A percentile compares a stretch with the other conserved stretches of the same genome.
phyloP scores from a whole-genome alignment of 805 yeast genomes.

The Nematodospora valgi region DNA sequence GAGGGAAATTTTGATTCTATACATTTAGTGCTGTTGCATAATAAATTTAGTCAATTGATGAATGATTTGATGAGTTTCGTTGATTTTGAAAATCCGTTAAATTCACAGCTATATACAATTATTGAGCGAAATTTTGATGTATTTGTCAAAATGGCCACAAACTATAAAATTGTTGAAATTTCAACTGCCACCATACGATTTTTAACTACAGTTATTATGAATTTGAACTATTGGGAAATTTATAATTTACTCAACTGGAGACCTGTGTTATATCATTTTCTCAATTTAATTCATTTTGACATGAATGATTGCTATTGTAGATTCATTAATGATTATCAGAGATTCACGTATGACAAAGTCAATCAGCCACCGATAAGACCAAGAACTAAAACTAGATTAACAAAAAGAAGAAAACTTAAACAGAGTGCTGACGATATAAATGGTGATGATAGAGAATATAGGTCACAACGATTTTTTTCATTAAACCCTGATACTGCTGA shows the following conservation, averaged over 20 bases:
- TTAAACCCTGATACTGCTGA: conserved; percentile 17
- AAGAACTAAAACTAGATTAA: background rate
- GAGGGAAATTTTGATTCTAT: conserved; percentile 14
- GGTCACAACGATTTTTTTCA: conserved; percentile 9
- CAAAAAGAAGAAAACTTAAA: conserved; percentile 2
- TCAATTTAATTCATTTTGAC: conserved; percentile 36
- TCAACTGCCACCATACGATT: conserved; percentile 35
- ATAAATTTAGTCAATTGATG: conserved; percentile 22
- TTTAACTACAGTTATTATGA: conserved; percentile 34
- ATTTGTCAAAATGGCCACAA: conserved; percentile 33
- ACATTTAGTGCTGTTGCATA: conserved; percentile 14
- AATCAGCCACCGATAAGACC: conserved; percentile 12
- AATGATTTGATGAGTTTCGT: conserved; percentile 20
- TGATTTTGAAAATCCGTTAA: conserved; percentile 22
- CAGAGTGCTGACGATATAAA: background rate
- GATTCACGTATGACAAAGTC: conserved; percentile 21
- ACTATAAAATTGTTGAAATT: conserved; percentile 24
- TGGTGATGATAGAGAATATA: conserved; percentile 3
- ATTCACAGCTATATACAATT: conserved; percentile 28
- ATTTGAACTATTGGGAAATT: conserved; percentile 43
- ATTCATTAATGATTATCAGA: conserved; percentile 31
- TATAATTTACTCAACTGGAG: conserved; percentile 40
- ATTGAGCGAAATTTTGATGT: conserved; percentile 39
- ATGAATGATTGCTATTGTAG: conserved; percentile 36
- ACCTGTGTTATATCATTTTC: conserved; percentile 40